Evolutionary conservation across 176 grass and related monocot genomes (phyloP).

Genomic region (Coix lacrymajobi): DNA sequence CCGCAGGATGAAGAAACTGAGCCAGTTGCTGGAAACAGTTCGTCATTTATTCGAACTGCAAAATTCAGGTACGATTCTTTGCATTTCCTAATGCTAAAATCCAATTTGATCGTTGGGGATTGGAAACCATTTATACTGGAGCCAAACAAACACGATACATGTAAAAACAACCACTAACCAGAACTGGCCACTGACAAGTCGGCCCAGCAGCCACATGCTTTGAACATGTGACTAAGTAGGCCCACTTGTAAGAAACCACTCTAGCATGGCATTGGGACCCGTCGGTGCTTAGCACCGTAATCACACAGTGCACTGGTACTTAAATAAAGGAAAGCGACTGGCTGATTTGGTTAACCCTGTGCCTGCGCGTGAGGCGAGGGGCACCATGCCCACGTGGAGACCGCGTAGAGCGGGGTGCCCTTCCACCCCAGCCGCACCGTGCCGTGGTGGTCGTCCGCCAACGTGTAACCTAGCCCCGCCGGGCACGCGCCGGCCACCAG

Average conservation of each 20-base stretch:
- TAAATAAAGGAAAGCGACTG: not conserved
- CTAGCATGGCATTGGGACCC: not conserved
- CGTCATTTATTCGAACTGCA: not conserved
- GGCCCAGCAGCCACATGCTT: not conserved
- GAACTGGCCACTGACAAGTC: conserved; percentile 13
- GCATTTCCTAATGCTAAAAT: not conserved
- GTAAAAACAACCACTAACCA: not conserved
- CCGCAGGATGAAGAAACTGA: not conserved
- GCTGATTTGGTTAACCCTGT: not conserved
- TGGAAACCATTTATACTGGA: not conserved
- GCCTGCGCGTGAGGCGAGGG: not conserved
- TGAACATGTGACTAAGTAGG: not conserved
- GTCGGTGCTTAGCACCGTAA: not conserved
- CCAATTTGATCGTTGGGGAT: not conserved
- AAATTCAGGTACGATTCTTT: not conserved
- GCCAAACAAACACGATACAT: not conserved
- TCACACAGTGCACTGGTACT: not conserved
- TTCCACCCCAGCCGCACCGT: conserved; percentile 65
- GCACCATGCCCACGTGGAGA: conserved; percentile 41
- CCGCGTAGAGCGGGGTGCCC: conserved; percentile 42
- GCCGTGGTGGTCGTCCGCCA: conserved; percentile 34
- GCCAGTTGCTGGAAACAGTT: not conserved
- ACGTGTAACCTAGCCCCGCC: conserved; percentile 39
- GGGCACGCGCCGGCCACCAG: conserved; percentile 46
- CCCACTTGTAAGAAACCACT: conserved; percentile 9